Conservation (phyloP, 805 yeast genomes). For the Wickerhamomyces xylosicus region DNA sequence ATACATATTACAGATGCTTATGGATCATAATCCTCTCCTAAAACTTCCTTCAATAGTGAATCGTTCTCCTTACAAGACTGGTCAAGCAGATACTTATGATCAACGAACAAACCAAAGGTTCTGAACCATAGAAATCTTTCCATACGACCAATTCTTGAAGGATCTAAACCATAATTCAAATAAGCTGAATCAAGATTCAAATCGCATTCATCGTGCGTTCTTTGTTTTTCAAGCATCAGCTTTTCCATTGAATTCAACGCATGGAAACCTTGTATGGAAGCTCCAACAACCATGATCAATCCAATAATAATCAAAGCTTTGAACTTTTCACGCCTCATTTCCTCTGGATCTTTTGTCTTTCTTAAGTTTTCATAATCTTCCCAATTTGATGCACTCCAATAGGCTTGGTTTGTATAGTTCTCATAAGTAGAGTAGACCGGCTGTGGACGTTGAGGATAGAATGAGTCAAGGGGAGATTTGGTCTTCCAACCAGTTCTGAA, state of each 20-base stretch:
- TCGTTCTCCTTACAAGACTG: constrained; percentile 55
- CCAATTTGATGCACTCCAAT: constrained; percentile 59
- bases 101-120: constrained; percentile 22
- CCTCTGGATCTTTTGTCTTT: constrained; percentile 15
- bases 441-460: constrained; percentile 2
- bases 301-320: constrained; percentile 34
- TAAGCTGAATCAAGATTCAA: constrained; percentile 31
- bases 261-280: constrained; percentile 30
- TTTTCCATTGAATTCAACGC: constrained; percentile 29
- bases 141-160: constrained; percentile 37
- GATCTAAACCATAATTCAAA: constrained; percentile 42
- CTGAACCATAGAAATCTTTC: constrained; percentile 50
- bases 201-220: constrained; percentile 30
- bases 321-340: constrained; percentile 26
- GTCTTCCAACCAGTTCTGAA: constrained; percentile 36
- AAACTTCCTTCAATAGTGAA: constrained; percentile 62
- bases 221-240: constrained; percentile 20
- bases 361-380: constrained; percentile 40
- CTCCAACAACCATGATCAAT: constrained; percentile 25
- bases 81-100: constrained; percentile 22
- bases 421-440: constrained; percentile 17
- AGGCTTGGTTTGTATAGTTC: constrained; percentile 19
- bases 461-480: constrained; percentile 1
- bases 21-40: constrained; percentile 60
- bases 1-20: neutral